phyloP scores from a whole-genome alignment of 768 basidiomycete genomes.

The Lactifluus hygrophoroides region DNA sequence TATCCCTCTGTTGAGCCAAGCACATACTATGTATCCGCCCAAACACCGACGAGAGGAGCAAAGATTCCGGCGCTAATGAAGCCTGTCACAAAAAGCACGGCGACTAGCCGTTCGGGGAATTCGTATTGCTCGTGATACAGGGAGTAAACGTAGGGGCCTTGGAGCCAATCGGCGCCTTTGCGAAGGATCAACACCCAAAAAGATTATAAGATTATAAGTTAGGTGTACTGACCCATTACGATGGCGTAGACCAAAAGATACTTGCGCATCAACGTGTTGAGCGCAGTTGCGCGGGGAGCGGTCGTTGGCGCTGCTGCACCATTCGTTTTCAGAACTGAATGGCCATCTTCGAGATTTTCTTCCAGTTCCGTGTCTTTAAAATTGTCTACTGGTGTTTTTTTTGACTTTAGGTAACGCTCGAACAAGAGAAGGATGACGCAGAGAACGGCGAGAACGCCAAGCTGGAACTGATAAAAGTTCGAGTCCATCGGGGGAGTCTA shows the following conservation, averaged over 20 bases:
- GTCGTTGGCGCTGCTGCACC: background rate
- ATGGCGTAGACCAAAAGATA: conserved; percentile 19
- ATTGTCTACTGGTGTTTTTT: conserved; percentile 1
- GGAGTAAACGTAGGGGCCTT: conserved; percentile 73
- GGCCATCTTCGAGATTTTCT: conserved; percentile 10
- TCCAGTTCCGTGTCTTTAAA: conserved; percentile 2
- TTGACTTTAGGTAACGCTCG: conserved; percentile 21
- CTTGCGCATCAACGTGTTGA: conserved; percentile 17
- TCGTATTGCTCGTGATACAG: conserved; percentile 61
- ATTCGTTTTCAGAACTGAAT: background rate
- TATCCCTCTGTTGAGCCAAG: background rate
- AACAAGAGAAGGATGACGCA: conserved; percentile 20
- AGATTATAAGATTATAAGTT: background rate
- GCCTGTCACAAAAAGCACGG: conserved; percentile 68
- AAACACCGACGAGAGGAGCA: conserved; percentile 64
- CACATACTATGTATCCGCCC: conserved; percentile 69
- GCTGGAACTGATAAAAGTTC: conserved; percentile 27
- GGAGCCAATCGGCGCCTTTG: conserved; percentile 68
- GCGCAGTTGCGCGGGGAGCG: conserved; percentile 8
- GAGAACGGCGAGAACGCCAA: conserved; percentile 20
- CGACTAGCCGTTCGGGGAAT: conserved; percentile 55
- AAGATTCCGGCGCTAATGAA: conserved; percentile 62
- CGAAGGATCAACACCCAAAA: background rate
- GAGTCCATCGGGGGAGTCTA: background rate
- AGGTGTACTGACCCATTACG: conserved; percentile 5